Base-by-base conservation (phyloP, 2,329 filamentous ascomycete genomes). In the Colletotrichum aenigma region DNA sequence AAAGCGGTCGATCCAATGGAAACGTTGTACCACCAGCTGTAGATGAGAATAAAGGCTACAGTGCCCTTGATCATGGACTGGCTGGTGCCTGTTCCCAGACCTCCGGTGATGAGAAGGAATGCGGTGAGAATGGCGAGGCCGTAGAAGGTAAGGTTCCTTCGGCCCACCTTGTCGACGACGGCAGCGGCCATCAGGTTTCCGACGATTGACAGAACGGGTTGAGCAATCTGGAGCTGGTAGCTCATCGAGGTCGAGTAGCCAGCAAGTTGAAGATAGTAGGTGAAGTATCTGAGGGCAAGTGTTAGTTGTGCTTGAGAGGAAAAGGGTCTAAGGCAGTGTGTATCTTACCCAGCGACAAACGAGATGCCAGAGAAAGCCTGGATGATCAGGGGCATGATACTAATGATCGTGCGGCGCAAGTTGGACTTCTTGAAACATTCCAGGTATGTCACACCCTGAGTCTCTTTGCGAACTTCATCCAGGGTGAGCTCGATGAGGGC, bases 1-100 rank as follows among this genome's bases (percentile, higher is more conserved):
- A 82, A 86, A n/a, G 83, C 83, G 4, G 84, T 85, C 4, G 84
- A 81, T 12, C 86, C 86, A 34, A 88, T 86, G n/a, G 83, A 84
- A 60, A 85, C 80, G 48, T 86, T 83, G 73, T 86, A 87, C 70
- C 81, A 80, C 77, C 81, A 86, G 78, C 81, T 82, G 78, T 84
- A 87, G 26, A 87, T 71, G 30, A 85, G 77, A 7, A 87, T 84
- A 74, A 87, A 80, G 16, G 83, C 83, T 32, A 83, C 81, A 0
- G 80, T 79, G 7, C 80, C 82, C n/a, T 76, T 68, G 21, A 75
- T 32, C 75, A 72, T 71, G 24, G 75, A 64, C 52, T 73, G 64
- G 38, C 58, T 69, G 71, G 80, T 81, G 71, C 81, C 77, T 8
- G 75, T 78, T 9, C 82, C 85, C 7, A 87, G 79, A 5, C 85